These are phyloP conservation scores for Alternaria burnsii DNA, from an alignment of 2,329 filamentous ascomycete species.

Conservation along the genomic window DNA sequence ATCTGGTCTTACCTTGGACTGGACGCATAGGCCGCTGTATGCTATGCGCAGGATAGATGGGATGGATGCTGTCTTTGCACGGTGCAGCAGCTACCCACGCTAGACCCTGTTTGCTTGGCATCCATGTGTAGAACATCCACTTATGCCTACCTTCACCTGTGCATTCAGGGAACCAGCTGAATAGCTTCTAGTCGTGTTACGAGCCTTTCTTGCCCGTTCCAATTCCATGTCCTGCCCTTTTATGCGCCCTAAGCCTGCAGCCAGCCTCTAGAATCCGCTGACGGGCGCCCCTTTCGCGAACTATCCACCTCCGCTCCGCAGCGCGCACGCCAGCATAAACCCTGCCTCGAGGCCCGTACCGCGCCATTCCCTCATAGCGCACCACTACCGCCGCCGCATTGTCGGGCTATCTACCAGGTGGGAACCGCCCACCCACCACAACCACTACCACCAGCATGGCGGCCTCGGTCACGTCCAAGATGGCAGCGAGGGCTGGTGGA, in stretches of 20 bases:
- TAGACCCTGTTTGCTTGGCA: constrained; percentile 30
- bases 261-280: constrained; percentile 18
- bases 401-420: constrained; percentile 40
- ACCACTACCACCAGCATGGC: constrained; percentile 33
- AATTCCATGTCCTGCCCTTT: constrained; percentile 5
- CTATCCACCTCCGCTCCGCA: constrained; percentile 25
- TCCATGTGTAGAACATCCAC: constrained; percentile 30
- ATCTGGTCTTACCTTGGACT: not conserved
- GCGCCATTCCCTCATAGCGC: constrained; percentile 7
- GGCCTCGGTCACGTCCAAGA: constrained; percentile 42
- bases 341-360: constrained; percentile 29
- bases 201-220: constrained; percentile 17
- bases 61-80: constrained; percentile 8
- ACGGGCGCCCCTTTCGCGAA: constrained; percentile 36
- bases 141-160: constrained; percentile 29
- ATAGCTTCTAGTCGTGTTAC: constrained; percentile 33
- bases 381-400: constrained; percentile 33
- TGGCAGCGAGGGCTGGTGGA: constrained; percentile 50
- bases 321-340: constrained; percentile 35
- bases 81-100: constrained; percentile 21
- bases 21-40: not conserved
- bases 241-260: constrained; percentile 28
- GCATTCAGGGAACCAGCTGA: constrained; percentile 36
- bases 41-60: not conserved
- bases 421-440: constrained; percentile 42